A percentile compares a stretch with the other conserved stretches of the same genome.
These are phyloP conservation scores for Ajuga reptans DNA, from an alignment of 305 asterid genomes.

Conservation along the genomic window DNA sequence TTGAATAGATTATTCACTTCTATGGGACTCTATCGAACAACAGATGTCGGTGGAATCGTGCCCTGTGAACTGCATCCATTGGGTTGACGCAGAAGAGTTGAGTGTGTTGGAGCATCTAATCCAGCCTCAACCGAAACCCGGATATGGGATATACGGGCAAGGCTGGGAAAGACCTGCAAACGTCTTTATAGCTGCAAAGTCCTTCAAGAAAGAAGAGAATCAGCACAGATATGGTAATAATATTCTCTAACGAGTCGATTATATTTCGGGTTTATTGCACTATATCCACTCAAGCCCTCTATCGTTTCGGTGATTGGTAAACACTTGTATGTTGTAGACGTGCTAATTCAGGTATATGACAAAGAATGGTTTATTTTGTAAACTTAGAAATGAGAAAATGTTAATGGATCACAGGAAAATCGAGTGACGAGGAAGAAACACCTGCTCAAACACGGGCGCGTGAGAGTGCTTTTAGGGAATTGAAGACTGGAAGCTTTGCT, in stretches of 20 bases:
- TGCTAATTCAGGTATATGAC: too few relatives aligned
- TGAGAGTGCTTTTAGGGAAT: constrained; percentile 30
- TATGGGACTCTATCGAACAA: not conserved
- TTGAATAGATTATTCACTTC: not conserved
- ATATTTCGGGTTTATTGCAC: too few relatives aligned
- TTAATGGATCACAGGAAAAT: constrained; percentile 22
- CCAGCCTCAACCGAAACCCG: constrained; percentile 44
- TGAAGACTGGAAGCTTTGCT: constrained; percentile 24
- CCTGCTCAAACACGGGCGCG: constrained; percentile 43
- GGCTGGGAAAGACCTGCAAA: constrained; percentile 65
- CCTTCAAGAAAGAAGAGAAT: constrained; percentile 35
- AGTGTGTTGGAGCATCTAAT: constrained; percentile 41
- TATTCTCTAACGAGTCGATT: not conserved
- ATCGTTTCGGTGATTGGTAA: too few relatives aligned
- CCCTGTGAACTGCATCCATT: constrained; percentile 57
- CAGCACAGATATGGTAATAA: constrained; percentile 25
- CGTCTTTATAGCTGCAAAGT: constrained; percentile 54
- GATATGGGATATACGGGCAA: constrained; percentile 57
- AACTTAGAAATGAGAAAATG: not conserved
- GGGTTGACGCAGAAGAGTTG: constrained; percentile 48
- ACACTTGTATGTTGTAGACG: too few relatives aligned
- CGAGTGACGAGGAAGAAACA: constrained; percentile 31
- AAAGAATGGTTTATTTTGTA: not conserved
- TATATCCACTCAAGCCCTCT: too few relatives aligned
- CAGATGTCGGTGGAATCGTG: constrained; percentile 55